Evolutionary conservation across 768 basidiomycete genomes (phyloP).

Genomic region (Mycena rebaudengoi): DNA sequence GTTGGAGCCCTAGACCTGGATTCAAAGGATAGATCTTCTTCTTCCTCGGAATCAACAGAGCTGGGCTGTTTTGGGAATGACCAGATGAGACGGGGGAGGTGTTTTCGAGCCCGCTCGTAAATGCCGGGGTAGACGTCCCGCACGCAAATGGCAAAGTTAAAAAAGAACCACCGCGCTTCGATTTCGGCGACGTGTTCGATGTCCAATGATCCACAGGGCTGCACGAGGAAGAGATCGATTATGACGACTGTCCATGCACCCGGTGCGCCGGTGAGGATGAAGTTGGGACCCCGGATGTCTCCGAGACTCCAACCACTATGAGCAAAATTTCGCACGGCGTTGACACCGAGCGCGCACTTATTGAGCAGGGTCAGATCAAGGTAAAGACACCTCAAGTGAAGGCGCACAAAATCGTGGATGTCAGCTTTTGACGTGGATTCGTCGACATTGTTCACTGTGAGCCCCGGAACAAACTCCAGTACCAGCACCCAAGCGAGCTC

Average conservation of each 20-base stretch:
- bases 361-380: slow-evolving; percentile 3
- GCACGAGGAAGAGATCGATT: slow-evolving; percentile 8
- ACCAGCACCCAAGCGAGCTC: slow-evolving; percentile 17
- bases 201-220: not conserved
- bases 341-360: slow-evolving; percentile 11
- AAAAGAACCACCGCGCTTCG: slow-evolving; percentile 2
- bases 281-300: slow-evolving; percentile 10
- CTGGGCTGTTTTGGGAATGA: no score
- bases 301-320: slow-evolving; percentile 5
- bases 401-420: slow-evolving; percentile 12
- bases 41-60: no score
- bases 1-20: no score
- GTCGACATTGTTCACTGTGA: not conserved
- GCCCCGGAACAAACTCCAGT: slow-evolving; percentile 11
- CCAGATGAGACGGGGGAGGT: not conserved
- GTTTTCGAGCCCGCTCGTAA: not conserved
- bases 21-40: no score
- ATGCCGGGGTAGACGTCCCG: not conserved
- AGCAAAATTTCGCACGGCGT: slow-evolving; percentile 4
- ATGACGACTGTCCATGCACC: slow-evolving; percentile 12
- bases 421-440: not conserved
- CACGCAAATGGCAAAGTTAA: not conserved
- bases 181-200: not conserved
- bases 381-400: not conserved
- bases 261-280: slow-evolving; percentile 5